These are phyloP conservation scores for Pythium angustatum DNA, from an alignment of 352 stramenopile genomes.

Conservation along the genomic window DNA sequence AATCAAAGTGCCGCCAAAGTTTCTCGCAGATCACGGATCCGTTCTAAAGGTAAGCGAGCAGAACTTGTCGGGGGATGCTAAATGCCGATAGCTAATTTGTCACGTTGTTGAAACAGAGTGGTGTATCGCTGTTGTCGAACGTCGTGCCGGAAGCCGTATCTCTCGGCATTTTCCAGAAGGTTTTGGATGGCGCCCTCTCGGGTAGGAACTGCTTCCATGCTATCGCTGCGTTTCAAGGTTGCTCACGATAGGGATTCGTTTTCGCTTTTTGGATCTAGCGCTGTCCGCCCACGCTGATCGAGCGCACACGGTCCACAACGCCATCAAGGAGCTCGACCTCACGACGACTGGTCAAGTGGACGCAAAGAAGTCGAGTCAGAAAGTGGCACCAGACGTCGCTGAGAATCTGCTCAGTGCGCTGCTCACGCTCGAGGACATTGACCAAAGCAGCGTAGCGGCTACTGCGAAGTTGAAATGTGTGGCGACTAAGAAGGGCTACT, in stretches of 20 bases:
- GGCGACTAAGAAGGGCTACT: not conserved
- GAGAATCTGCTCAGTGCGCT: not conserved
- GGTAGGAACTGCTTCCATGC: not conserved
- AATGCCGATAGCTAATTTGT: too few species aligned
- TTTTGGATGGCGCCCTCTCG: not conserved
- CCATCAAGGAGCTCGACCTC: not conserved
- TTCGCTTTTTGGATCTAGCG: too few species aligned
- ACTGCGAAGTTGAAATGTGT: not conserved
- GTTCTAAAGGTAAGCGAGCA: not conserved
- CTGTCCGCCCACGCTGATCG: slow-evolving; percentile 3
- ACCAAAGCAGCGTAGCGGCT: not conserved
- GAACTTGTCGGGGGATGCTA: too few species aligned
- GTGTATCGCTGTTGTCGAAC: not conserved
- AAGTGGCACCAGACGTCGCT: not conserved
- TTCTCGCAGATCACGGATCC: not conserved
- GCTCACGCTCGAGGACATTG: not conserved
- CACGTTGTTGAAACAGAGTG: too few species aligned
- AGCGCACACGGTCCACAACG: not conserved
- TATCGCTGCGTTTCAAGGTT: too few species aligned
- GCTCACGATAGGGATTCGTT: too few species aligned
- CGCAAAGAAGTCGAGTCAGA: slow-evolving; percentile 2
- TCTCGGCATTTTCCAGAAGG: slow-evolving; percentile 5
- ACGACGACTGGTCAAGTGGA: not conserved
- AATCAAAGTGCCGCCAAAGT: not conserved
- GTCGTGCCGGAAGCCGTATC: not conserved